Evolutionary conservation across 495 filamentous ascomycete genomes (phyloP).

Genomic region (Hyphodiscus hymeniophilus): DNA sequence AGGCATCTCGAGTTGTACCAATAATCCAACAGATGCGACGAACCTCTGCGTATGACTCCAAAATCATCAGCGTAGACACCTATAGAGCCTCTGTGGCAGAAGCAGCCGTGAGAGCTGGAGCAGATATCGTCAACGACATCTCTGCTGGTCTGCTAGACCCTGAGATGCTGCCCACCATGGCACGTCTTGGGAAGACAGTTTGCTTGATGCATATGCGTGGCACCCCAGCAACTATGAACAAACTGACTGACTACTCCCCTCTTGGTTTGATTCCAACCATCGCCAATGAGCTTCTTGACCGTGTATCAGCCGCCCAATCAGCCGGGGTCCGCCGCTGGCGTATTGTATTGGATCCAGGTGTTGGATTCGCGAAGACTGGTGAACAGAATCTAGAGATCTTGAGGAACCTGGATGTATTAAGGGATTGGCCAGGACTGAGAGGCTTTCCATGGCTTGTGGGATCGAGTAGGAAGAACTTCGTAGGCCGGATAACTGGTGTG

Average conservation of each 20-base stretch:
- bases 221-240: conserved; percentile 73
- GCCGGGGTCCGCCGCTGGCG: conserved; percentile 87
- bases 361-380: conserved; percentile 84
- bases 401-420: conserved; percentile 52
- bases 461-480: conserved; percentile 82
- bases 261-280: conserved; percentile 65
- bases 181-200: conserved; percentile 69
- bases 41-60: conserved; percentile 47
- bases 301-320: conserved; percentile 68
- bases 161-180: conserved; percentile 76
- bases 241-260: conserved; percentile 55
- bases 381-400: conserved; percentile 77
- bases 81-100: conserved; percentile 83
- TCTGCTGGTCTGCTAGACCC: conserved; percentile 74
- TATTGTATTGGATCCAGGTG: conserved; percentile 87
- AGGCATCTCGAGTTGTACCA: conserved; percentile 69
- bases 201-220: conserved; percentile 97
- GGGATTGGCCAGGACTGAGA: conserved; percentile 52
- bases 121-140: conserved; percentile 93
- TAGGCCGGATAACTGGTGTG: conserved; percentile 76
- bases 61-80: conserved; percentile 82
- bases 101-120: conserved; percentile 71
- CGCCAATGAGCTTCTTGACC: conserved; percentile 55
- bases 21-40: conserved; percentile 62
- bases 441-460: conserved; percentile 86